Evolutionary conservation across 768 basidiomycete genomes (phyloP).

Genomic region (Trametes maxima): DNA sequence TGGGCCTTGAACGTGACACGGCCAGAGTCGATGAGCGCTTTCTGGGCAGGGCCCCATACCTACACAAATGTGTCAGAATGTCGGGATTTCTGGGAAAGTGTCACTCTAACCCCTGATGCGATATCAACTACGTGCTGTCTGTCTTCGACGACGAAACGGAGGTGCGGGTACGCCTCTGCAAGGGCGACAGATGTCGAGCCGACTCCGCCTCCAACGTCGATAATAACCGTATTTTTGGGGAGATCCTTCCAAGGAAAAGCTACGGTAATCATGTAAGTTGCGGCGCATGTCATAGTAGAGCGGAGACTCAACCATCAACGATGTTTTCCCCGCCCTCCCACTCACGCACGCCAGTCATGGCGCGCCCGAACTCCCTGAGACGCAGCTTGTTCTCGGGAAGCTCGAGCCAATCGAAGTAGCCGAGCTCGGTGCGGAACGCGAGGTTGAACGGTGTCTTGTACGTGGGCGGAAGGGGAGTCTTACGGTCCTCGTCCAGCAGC

Average conservation of each 20-base stretch:
- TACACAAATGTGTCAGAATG: background rate
- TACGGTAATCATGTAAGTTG: background rate
- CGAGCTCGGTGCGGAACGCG: conserved; percentile 15
- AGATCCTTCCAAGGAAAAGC: conserved; percentile 24
- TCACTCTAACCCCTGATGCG: conserved; percentile 31
- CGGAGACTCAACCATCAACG: background rate
- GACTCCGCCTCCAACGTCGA: conserved; percentile 26
- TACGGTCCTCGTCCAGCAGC: background rate
- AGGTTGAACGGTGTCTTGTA: conserved; percentile 11
- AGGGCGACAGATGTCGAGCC: conserved; percentile 21
- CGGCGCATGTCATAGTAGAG: background rate
- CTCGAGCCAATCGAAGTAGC: conserved; percentile 56
- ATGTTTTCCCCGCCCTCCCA: conserved; percentile 15
- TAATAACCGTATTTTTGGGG: conserved; percentile 9
- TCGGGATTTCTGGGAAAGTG: background rate
- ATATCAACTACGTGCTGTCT: conserved; percentile 35
- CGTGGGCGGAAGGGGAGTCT: background rate
- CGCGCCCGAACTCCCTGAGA: conserved; percentile 66
- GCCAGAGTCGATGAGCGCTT: conserved; percentile 5
- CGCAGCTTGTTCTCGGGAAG: conserved; percentile 47
- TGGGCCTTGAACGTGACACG: conserved; percentile 13
- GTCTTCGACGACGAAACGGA: conserved; percentile 23
- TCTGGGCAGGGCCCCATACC: conserved; percentile 6
- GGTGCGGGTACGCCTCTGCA: conserved; percentile 19
- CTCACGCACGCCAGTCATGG: conserved; percentile 66